A percentile compares a stretch with the other conserved stretches of the same genome.
Evolutionary conservation across 306 rosid genomes (phyloP).

Genomic region (Prunus kanzakura): DNA sequence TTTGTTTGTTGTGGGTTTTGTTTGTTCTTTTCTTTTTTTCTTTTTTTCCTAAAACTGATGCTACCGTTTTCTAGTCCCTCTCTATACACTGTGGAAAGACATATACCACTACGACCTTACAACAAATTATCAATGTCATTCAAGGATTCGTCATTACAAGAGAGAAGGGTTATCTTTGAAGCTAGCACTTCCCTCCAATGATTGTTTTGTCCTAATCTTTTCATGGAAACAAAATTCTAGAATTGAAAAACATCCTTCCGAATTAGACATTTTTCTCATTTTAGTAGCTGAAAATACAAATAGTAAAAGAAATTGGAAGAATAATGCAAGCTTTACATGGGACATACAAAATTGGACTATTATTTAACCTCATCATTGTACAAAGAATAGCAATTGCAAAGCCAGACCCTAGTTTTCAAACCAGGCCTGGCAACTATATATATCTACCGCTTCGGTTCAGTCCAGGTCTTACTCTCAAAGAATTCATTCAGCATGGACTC

Average conservation of each 20-base stretch:
- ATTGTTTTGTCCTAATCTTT: no score
- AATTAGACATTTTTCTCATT: background rate
- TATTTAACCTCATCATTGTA: conserved; percentile 7
- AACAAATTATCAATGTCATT: no score
- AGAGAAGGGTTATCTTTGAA: no score
- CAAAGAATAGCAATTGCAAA: background rate
- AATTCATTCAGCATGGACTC: conserved; percentile 84
- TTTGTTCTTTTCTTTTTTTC: no score
- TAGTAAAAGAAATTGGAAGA: background rate
- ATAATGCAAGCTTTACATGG: background rate
- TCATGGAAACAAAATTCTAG: no score
- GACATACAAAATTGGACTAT: background rate
- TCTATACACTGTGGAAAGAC: no score
- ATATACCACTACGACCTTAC: no score
- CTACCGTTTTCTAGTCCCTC: no score
- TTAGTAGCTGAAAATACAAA: background rate
- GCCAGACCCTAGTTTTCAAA: background rate
- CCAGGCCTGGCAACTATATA: background rate
- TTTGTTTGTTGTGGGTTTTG: no score
- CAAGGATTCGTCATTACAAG: no score
- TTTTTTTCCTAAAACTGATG: no score
- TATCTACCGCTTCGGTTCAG: conserved; percentile 73
- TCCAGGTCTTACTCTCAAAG: conserved; percentile 85
- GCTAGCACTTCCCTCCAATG: no score
- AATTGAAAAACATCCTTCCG: background rate